Evolutionary conservation across 192 early-diverging fungal genomes (phyloP), one percentile per base, ranked within the genome.

Genomic region (Polychytrium aggregatum): DNA sequence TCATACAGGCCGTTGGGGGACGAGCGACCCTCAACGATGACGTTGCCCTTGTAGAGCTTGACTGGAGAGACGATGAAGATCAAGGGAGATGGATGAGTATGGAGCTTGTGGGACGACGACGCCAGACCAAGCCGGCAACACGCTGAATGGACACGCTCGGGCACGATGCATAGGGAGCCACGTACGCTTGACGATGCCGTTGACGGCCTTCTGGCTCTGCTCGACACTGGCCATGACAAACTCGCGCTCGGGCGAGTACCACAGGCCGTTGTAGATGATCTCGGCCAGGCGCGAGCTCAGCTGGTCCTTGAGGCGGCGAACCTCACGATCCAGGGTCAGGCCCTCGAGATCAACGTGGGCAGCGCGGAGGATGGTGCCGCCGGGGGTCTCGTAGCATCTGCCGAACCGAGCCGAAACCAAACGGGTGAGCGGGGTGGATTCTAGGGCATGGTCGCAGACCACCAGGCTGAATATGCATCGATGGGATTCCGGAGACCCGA

Each of bases 301-400:
- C 35, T 61, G 56, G 67, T 98, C 92, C 48, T 87, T 84, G 44
- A 90, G 73, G 31, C 84, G 80, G 64, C 95, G 90, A 22, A 96
- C 82, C 67, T 96, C 91, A 56, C 95, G 86, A 67, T 98, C 95
- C 48, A 98, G 70, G 27, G 83, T 84, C 45, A 98, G 69, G 37
- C 92, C 92, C 71, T 98, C 95, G 28, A 98, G 67, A 62, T 98
- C 95, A 41, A 90, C 81, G 71, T 98, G 92, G 1, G 91, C 91
- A 38, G 84, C 82, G 61, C 88, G 87, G 48, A 98, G 74, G 44
- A 98, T 85, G 18, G 95, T 98, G 46, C 92, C 95, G 20, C 87
- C 95, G 44, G 95, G 95, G 37, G 95, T 96, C 66, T 98, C 95
- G 82, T 98, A 98, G 74, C 95, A 98, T 53, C 70, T 70, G 41